phyloP scores from a whole-genome alignment of 2,329 filamentous ascomycete species.

The Diaporthe eres region DNA sequence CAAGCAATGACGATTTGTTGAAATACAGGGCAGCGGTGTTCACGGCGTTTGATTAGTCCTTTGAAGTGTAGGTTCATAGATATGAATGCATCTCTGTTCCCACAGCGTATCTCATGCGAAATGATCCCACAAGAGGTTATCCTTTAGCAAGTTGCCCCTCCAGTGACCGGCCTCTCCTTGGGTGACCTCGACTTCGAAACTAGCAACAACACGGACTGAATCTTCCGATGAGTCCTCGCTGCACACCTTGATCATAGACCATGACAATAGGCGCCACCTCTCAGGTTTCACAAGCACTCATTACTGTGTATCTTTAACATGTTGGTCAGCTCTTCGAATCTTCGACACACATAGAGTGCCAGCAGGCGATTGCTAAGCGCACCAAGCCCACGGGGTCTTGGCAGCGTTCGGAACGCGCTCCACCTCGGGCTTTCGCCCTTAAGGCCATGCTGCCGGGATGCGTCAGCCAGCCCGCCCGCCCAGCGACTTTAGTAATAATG shows the following conservation, averaged over 20 bases:
- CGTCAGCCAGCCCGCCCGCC: background rate
- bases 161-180: background rate
- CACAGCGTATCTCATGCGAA: background rate
- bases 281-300: background rate
- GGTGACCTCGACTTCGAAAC: background rate
- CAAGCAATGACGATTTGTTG: slow-evolving; percentile 97
- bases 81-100: background rate
- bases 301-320: background rate
- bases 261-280: background rate
- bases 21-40: slow-evolving; percentile 45
- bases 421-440: slow-evolving; percentile 20
- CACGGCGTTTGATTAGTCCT: background rate
- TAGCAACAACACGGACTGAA: background rate
- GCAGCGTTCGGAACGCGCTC: background rate
- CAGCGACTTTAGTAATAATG: slow-evolving; percentile 4
- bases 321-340: slow-evolving; percentile 14
- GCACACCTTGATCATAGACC: too few species aligned
- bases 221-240: background rate
- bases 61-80: background rate
- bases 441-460: background rate
- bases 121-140: background rate
- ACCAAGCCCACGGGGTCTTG: background rate
- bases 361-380: slow-evolving; percentile 15
- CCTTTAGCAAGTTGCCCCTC: background rate
- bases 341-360: background rate